These are phyloP conservation scores for Helicostylum pulchrum DNA, from an alignment of 192 early-diverging fungal species.

Conservation along the genomic window DNA sequence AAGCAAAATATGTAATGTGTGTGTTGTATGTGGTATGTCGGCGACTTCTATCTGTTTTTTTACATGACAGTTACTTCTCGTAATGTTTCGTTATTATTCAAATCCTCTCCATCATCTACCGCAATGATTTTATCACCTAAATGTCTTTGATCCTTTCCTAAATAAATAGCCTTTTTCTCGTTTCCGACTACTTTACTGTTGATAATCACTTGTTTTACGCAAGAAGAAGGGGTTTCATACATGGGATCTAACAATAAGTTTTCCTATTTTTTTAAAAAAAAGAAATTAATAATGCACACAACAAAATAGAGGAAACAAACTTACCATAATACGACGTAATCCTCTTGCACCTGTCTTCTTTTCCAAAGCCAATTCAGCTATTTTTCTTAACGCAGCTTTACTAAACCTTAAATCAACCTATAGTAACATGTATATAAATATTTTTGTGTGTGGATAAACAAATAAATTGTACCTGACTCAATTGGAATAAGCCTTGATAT, in stretches of 20 bases:
- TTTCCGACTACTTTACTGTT: conserved; percentile 57
- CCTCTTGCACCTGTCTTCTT: conserved; percentile 88
- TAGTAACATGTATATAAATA: neutral
- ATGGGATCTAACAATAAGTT: conserved; percentile 69
- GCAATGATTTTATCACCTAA: conserved; percentile 16
- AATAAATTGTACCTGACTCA: conserved; percentile 38
- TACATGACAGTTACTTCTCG: too few relatives aligned
- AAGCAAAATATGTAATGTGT: too few relatives aligned
- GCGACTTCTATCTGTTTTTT: too few relatives aligned
- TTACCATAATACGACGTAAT: conserved; percentile 75
- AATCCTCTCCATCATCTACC: conserved; percentile 12
- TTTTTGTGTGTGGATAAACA: neutral
- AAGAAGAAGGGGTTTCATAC: conserved; percentile 77
- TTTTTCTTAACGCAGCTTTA: conserved; percentile 56
- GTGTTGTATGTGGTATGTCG: too few relatives aligned
- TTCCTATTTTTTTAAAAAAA: conserved; percentile 40
- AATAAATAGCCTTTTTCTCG: conserved; percentile 62
- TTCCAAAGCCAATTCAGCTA: conserved; percentile 73
- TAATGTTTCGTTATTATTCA: too few relatives aligned
- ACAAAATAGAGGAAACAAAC: too few relatives aligned
- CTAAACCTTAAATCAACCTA: conserved; percentile 71
- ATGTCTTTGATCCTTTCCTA: conserved; percentile 39
- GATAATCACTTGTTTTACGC: conserved; percentile 68
- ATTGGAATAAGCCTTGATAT: conserved; percentile 70
- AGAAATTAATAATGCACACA: too few relatives aligned